Evolutionary conservation across 2,329 filamentous ascomycete species (phyloP).

Genomic region (Pestalotiopsis sp.): DNA sequence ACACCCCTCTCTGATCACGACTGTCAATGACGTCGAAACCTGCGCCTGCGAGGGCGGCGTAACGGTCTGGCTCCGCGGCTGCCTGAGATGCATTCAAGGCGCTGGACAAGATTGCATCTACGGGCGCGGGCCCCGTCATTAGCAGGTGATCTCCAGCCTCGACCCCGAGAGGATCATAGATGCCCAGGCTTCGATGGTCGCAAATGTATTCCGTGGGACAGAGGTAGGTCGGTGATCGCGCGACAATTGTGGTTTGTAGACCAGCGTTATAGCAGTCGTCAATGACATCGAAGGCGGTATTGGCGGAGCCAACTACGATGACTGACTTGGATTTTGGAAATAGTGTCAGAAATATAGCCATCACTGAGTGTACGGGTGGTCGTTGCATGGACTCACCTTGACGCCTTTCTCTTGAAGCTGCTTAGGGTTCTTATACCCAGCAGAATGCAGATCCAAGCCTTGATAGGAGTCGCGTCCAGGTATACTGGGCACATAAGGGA

Average conservation of each 20-base stretch:
- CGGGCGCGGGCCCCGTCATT: constrained; percentile 20
- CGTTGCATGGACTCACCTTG: constrained; percentile 18
- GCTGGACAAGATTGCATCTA: constrained; percentile 24
- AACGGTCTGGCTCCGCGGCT: constrained; percentile 34
- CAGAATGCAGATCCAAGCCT: constrained; percentile 29
- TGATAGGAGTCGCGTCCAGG: constrained; percentile 22
- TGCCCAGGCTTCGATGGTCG: constrained; percentile 28
- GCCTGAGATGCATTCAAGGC: constrained; percentile 27
- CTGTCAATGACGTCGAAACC: constrained; percentile 41
- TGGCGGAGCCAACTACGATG: constrained; percentile 40
- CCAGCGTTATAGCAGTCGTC: constrained; percentile 34
- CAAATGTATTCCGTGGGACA: constrained; percentile 33
- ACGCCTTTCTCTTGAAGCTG: constrained; percentile 21
- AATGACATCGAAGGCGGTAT: constrained; percentile 43
- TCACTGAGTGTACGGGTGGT: no score
- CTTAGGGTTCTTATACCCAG: constrained; percentile 22
- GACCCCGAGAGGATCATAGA: constrained; percentile 28
- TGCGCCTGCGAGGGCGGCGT: constrained; percentile 30
- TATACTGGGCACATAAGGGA: constrained; percentile 26
- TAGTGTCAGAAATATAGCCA: background rate
- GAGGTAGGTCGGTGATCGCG: constrained; percentile 37
- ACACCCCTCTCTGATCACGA: constrained; percentile 22
- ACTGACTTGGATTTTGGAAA: constrained; percentile 24
- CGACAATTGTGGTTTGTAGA: constrained; percentile 36
- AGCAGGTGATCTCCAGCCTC: constrained; percentile 26